Evolutionary conservation across 768 basidiomycete genomes (phyloP), one percentile per base, ranked within the genome.

Genomic region (Macrolepiota albuminosa): DNA sequence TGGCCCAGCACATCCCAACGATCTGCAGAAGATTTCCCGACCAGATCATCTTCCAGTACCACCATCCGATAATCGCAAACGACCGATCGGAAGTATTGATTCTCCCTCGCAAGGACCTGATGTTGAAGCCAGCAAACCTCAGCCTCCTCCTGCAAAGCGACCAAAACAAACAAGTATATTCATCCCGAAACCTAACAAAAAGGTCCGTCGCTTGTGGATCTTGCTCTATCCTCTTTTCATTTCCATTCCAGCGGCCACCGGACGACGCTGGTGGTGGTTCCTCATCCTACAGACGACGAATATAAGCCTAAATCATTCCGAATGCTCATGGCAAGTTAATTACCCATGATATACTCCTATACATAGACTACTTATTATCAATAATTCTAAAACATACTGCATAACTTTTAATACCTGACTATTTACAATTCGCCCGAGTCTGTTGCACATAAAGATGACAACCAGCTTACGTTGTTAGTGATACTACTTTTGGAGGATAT

Each of bases 131-230:
- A 57, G 39, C 18, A 66, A 47, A 47, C 40, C 62, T 47, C 42
- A 55, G 24, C 63, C 58, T n/a, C 71, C 69, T 39, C 68, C 66
- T 34, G 64, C 70, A 40, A 78, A 79, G 58, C 76, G 74, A 16
- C 71, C 72, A 26, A 81, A 81, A 62, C 74, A 74, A 64, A 73
- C 76, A 0, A 77, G 62, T 42, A 71, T 88, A 57, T 89, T 89
- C 68, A 88, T 89, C 58, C 87, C 87, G 1, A 88, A 82, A 66
- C 47, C 58, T 31, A 84, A 82, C 68, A 68, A 71, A 54, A 64
- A 61, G 66, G 66, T 64, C 63, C 39, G 48, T 42, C 46, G 34
- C 33, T 24, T 16, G 37, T 33, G 16, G 13, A 18, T 18, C 6
- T 24, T n/a, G 6, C 6, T 49, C 5, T 42, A 11, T 11, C 24